Percentiles rank a stretch among this genome's conserved stretches.
phyloP scores from a whole-genome alignment of 192 early-diverging fungal species.

The Paraglomus brasilianum region DNA sequence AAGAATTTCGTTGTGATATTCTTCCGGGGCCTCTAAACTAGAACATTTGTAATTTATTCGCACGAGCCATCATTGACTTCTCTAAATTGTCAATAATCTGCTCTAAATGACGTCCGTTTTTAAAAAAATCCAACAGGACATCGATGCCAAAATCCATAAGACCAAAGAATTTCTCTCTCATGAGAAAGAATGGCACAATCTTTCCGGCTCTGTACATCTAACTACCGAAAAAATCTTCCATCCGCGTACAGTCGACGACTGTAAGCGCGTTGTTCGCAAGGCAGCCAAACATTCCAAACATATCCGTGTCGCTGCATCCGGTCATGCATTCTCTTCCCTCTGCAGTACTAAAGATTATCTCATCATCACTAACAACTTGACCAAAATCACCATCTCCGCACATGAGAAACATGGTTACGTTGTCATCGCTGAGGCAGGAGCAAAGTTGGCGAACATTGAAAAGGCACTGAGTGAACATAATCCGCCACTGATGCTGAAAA shows the following conservation, averaged over 20 bases:
- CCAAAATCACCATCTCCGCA: conserved; percentile 33
- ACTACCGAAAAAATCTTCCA: conserved; percentile 36
- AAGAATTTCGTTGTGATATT: too few species aligned
- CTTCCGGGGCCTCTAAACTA: too few species aligned
- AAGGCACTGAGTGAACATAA: conserved; percentile 25
- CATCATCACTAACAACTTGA: conserved; percentile 31
- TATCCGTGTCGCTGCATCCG: conserved; percentile 38
- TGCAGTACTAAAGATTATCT: conserved; percentile 34
- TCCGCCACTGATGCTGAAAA: conserved; percentile 36
- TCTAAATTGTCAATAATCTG: too few species aligned
- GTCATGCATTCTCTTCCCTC: conserved; percentile 33
- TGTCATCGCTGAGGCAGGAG: conserved; percentile 40
- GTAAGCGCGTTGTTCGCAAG: conserved; percentile 33
- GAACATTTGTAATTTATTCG: conserved; percentile 21
- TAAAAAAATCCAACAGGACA: too few species aligned
- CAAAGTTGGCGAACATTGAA: conserved; percentile 32
- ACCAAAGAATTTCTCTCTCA: conserved; percentile 5
- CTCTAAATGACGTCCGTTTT: too few species aligned
- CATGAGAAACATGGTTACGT: conserved; percentile 28
- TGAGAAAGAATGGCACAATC: conserved; percentile 33
- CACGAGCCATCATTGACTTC: conserved; percentile 33
- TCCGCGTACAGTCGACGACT: conserved; percentile 35
- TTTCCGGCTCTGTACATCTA: conserved; percentile 25
- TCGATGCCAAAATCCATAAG: too few species aligned
- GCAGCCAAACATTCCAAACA: conserved; percentile 34